Conservation (phyloP, 495 filamentous ascomycete species). For the Neurospora sp. region DNA sequence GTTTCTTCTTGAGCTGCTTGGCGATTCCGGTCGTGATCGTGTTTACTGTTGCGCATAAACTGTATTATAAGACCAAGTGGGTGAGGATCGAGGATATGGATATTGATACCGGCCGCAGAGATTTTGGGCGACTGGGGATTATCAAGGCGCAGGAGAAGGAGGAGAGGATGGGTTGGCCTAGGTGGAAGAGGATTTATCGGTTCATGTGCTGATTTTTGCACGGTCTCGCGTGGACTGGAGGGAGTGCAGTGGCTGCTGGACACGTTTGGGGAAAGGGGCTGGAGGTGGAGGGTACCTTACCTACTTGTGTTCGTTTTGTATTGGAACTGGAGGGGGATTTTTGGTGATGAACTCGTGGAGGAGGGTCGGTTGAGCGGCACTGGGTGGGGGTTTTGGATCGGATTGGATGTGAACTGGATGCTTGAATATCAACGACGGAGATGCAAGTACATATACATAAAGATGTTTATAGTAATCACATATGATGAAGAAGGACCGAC, state of each 20-base stretch:
- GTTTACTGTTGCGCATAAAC: slow-evolving; percentile 71
- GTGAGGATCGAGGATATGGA: slow-evolving; percentile 69
- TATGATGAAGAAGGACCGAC: not conserved
- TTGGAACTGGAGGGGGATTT: not conserved
- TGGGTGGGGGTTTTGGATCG: too few species aligned
- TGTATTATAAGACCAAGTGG: slow-evolving; percentile 60
- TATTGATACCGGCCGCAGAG: slow-evolving; percentile 74
- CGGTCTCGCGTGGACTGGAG: too few species aligned
- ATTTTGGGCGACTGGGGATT: slow-evolving; percentile 65
- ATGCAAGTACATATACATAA: not conserved
- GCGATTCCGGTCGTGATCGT: slow-evolving; percentile 70
- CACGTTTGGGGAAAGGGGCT: too few species aligned
- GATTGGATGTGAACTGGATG: not conserved
- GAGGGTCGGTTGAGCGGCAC: not conserved
- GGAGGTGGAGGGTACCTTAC: too few species aligned
- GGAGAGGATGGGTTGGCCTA: slow-evolving; percentile 65
- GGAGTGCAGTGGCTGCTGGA: too few species aligned
- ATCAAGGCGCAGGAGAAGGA: slow-evolving; percentile 73
- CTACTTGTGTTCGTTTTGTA: too few species aligned
- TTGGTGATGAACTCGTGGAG: not conserved
- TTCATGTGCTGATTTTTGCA: slow-evolving; percentile 30
- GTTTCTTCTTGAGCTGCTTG: slow-evolving; percentile 73
- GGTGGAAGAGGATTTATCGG: slow-evolving; percentile 72
- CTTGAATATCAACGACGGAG: not conserved
- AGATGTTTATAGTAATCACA: not conserved